Percentiles rank a stretch among this genome's conserved stretches.
These are phyloP conservation scores for Colletotrichum higginsianum DNA, from an alignment of 2,329 filamentous ascomycete genomes.

Conservation along the genomic window DNA sequence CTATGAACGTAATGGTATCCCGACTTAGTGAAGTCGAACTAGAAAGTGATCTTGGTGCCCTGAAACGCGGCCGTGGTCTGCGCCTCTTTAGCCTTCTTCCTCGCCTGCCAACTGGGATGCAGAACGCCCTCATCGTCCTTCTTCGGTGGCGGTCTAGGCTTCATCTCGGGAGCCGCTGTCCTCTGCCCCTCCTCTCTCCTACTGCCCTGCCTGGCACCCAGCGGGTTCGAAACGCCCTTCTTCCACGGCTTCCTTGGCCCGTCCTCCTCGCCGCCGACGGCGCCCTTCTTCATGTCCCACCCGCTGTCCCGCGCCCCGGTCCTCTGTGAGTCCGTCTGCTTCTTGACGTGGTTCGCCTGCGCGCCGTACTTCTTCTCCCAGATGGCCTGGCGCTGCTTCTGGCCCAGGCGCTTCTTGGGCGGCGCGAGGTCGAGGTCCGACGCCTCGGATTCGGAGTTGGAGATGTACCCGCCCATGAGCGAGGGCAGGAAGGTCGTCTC, in stretches of 20 bases:
- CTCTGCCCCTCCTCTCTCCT: slow-evolving; percentile 40
- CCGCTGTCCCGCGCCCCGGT: slow-evolving; percentile 61
- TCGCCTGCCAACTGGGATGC: slow-evolving; percentile 77
- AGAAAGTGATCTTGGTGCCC: slow-evolving; percentile 66
- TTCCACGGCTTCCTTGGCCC: slow-evolving; percentile 65
- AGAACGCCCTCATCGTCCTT: slow-evolving; percentile 68
- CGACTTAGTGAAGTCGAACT: background rate
- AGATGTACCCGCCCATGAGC: slow-evolving; percentile 85
- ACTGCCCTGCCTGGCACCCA: slow-evolving; percentile 42
- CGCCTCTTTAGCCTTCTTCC: slow-evolving; percentile 72
- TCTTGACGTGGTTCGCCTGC: slow-evolving; percentile 76
- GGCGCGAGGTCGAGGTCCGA: slow-evolving; percentile 76
- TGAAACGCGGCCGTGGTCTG: slow-evolving; percentile 67
- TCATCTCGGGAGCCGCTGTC: slow-evolving; percentile 28
- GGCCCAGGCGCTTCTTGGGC: slow-evolving; percentile 82
- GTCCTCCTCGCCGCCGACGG: slow-evolving; percentile 61
- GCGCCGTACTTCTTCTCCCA: slow-evolving; percentile 86
- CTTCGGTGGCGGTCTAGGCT: slow-evolving; percentile 51
- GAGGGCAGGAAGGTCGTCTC: slow-evolving; percentile 79
- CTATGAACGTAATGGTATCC: background rate
- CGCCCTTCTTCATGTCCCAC: slow-evolving; percentile 72
- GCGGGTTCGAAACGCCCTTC: slow-evolving; percentile 61
- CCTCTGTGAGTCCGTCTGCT: slow-evolving; percentile 51
- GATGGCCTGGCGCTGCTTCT: slow-evolving; percentile 83
- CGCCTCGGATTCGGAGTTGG: slow-evolving; percentile 76